A percentile compares a stretch with the other conserved stretches of the same genome.
These are phyloP conservation scores for Mycena vitilis DNA, from an alignment of 768 basidiomycete genomes.

Conservation along the genomic window DNA sequence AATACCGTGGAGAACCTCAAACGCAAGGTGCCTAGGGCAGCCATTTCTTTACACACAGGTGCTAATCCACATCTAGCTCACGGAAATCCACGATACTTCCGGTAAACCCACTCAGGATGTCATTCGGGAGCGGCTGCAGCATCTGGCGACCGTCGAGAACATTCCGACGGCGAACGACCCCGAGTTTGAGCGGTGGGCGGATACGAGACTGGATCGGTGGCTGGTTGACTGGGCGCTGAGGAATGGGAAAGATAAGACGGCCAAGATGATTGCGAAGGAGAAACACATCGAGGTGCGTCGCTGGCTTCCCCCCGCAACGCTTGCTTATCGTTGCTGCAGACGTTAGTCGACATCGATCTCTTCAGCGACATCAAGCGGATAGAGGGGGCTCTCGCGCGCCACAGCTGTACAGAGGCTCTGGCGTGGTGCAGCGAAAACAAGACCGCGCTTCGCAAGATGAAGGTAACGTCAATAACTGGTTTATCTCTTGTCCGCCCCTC, in stretches of 20 bases:
- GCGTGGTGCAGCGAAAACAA: constrained; percentile 98
- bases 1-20: constrained; percentile 82
- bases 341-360: constrained; percentile 89
- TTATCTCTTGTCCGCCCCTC: constrained; percentile 6
- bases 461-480: constrained; percentile 58
- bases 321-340: constrained; percentile 55
- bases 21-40: constrained; percentile 73
- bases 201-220: constrained; percentile 86
- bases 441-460: constrained; percentile 89
- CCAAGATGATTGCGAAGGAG: constrained; percentile 79
- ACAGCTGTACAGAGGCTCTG: constrained; percentile 90
- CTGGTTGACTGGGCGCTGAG: constrained; percentile 93
- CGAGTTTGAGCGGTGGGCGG: constrained; percentile 81
- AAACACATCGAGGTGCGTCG: constrained; percentile 80
- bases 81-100: constrained; percentile 59
- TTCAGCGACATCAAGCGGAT: constrained; percentile 92
- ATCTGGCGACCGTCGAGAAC: constrained; percentile 73
- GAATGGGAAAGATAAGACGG: constrained; percentile 81
- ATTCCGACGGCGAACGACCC: constrained; percentile 62
- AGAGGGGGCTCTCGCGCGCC: constrained; percentile 78
- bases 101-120: constrained; percentile 76
- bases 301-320: neutral
- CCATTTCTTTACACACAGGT: constrained; percentile 3
- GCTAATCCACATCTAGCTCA: constrained; percentile 48
- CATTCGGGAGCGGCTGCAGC: constrained; percentile 79